Evolutionary conservation across 2,329 filamentous ascomycete genomes (phyloP).

Genomic region (Sclerotinia subarctica): DNA sequence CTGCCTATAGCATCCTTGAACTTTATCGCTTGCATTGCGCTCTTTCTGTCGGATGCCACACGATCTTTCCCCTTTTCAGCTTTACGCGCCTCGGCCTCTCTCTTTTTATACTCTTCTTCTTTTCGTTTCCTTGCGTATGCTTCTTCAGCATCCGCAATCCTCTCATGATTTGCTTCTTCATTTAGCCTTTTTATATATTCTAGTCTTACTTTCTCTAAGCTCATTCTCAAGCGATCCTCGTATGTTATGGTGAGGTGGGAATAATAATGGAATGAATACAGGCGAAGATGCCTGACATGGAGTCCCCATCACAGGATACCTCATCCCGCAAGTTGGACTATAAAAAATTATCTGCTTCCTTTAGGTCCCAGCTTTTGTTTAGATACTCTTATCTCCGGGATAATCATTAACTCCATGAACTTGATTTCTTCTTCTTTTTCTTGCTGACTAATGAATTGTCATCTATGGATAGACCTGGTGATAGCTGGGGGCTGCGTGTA

Average conservation of each 20-base stretch:
- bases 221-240: background rate
- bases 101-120: background rate
- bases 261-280: no score
- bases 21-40: constrained; percentile 40
- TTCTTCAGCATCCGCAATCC: background rate
- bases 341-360: background rate
- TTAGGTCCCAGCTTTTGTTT: background rate
- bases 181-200: background rate
- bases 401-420: background rate
- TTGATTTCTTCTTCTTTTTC: background rate
- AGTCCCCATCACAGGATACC: no score
- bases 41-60: background rate
- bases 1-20: constrained; percentile 90
- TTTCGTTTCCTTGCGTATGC: background rate
- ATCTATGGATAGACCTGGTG: background rate
- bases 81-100: background rate
- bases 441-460: background rate
- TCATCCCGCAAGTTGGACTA: no score
- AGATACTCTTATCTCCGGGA: background rate
- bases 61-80: background rate
- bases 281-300: no score
- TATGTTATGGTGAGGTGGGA: background rate
- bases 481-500: background rate
- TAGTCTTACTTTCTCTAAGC: background rate
- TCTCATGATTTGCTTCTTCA: background rate